phyloP scores from a whole-genome alignment of 2,329 filamentous ascomycete genomes.

The Neofusicoccum kwambonambiense region DNA sequence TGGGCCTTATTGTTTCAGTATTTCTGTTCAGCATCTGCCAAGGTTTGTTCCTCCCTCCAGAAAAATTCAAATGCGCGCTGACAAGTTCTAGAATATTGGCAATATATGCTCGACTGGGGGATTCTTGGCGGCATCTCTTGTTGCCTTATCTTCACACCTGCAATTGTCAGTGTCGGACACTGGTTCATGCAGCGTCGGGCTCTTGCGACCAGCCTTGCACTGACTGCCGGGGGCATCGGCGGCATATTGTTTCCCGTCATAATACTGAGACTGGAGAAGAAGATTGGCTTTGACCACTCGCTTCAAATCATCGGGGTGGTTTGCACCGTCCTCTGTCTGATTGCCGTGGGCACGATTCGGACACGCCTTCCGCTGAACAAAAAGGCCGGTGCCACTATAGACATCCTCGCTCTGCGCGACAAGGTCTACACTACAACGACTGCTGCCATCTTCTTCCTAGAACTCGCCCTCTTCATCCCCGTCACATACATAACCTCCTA shows the following conservation, averaged over 20 bases:
- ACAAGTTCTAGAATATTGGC: slow-evolving; percentile 36
- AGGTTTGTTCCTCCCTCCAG: slow-evolving; percentile 18
- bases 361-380: slow-evolving; percentile 21
- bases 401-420: slow-evolving; percentile 10
- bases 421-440: slow-evolving; percentile 2
- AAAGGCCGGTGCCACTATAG: background rate
- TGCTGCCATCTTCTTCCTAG: slow-evolving; percentile 14
- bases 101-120: slow-evolving; percentile 42
- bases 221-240: slow-evolving; percentile 37
- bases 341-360: slow-evolving; percentile 36
- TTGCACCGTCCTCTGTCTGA: slow-evolving; percentile 32
- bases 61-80: background rate
- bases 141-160: slow-evolving; percentile 40
- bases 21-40: slow-evolving; percentile 32
- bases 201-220: slow-evolving; percentile 40
- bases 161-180: slow-evolving; percentile 37
- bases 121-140: slow-evolving; percentile 40
- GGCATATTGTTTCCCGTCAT: slow-evolving; percentile 39
- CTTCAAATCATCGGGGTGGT: slow-evolving; percentile 41
- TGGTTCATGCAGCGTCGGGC: slow-evolving; percentile 40
- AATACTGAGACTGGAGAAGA: slow-evolving; percentile 31
- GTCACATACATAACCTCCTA: slow-evolving; percentile 14
- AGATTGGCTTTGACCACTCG: slow-evolving; percentile 39
- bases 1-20: slow-evolving; percentile 30
- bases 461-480: slow-evolving; percentile 16